These are phyloP conservation scores for Pseudogymnoascus sp. DNA, from an alignment of 2,329 filamentous ascomycete genomes.

Conservation along the genomic window DNA sequence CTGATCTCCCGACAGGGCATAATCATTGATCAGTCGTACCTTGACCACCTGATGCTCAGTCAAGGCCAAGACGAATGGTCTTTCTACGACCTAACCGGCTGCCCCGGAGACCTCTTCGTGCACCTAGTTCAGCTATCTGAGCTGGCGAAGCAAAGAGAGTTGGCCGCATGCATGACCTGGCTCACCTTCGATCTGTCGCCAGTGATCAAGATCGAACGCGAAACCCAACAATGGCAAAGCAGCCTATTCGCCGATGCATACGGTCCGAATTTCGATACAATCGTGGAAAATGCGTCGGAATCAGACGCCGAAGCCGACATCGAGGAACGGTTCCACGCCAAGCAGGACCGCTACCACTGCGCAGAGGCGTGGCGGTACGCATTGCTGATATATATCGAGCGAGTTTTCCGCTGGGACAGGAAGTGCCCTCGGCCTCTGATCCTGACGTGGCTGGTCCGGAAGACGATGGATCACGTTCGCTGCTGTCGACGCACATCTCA, in stretches of 20 bases:
- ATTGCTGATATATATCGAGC: slow-evolving; percentile 29
- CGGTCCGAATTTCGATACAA: not conserved
- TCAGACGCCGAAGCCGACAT: slow-evolving; percentile 13
- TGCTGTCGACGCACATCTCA: slow-evolving; percentile 26
- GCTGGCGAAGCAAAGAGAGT: slow-evolving; percentile 27
- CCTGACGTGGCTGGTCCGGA: slow-evolving; percentile 23
- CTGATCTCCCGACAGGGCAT: slow-evolving; percentile 27
- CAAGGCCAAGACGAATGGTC: slow-evolving; percentile 23
- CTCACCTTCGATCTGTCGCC: slow-evolving; percentile 24
- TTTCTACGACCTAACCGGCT: slow-evolving; percentile 31
- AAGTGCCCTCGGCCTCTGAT: slow-evolving; percentile 13
- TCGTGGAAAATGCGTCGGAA: not conserved
- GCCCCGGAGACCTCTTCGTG: slow-evolving; percentile 26
- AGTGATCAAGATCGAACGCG: slow-evolving; percentile 19
- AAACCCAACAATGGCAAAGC: slow-evolving; percentile 19
- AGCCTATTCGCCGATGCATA: not conserved
- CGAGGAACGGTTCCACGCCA: slow-evolving; percentile 2
- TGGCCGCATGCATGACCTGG: slow-evolving; percentile 28
- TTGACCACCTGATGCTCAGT: slow-evolving; percentile 19
- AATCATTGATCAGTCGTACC: slow-evolving; percentile 22
- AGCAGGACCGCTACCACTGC: slow-evolving; percentile 28
- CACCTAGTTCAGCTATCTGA: slow-evolving; percentile 26
- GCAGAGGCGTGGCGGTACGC: slow-evolving; percentile 31
- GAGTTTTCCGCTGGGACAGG: slow-evolving; percentile 24
- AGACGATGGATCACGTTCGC: slow-evolving; percentile 27